A percentile compares a stretch with the other conserved stretches of the same genome.
Evolutionary conservation across 768 basidiomycete genomes (phyloP).

Genomic region (Rubroboletus satanas): DNA sequence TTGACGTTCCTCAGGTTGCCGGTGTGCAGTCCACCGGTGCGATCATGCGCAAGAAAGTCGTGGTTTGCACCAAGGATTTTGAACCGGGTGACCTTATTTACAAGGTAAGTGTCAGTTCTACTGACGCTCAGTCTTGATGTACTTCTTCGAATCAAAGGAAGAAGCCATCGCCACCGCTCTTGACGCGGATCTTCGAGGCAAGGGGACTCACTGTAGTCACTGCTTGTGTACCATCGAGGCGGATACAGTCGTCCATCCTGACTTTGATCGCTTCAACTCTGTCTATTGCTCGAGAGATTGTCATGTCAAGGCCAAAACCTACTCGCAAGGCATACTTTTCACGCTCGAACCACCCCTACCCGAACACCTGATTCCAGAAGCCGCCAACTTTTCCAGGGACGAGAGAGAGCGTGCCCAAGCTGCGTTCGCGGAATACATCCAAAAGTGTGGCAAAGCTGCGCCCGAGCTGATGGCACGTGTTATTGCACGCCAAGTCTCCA

Average conservation of each 20-base stretch:
- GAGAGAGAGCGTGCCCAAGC: conserved; percentile 57
- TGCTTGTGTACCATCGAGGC: conserved; percentile 61
- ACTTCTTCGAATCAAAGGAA: conserved; percentile 48
- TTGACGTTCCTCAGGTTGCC: conserved; percentile 23
- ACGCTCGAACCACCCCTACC: conserved; percentile 62
- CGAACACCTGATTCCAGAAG: conserved; percentile 32
- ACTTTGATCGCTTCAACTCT: conserved; percentile 51
- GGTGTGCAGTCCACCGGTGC: conserved; percentile 10
- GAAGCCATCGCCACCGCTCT: conserved; percentile 66
- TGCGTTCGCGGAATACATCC: conserved; percentile 54
- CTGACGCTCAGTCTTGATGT: not conserved
- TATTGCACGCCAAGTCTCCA: conserved; percentile 65
- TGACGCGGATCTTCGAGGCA: conserved; percentile 65
- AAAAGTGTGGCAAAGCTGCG: conserved; percentile 41
- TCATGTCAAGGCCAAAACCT: conserved; percentile 47
- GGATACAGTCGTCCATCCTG: conserved; percentile 41
- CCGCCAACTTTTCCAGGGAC: conserved; percentile 34
- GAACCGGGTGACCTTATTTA: conserved; percentile 72
- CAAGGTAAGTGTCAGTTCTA: conserved; percentile 42
- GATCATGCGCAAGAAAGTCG: conserved; percentile 43
- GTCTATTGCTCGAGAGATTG: conserved; percentile 75
- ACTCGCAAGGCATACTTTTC: conserved; percentile 70
- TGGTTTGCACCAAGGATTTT: conserved; percentile 66
- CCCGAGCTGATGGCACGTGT: conserved; percentile 66
- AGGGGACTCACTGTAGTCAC: conserved; percentile 67